Conservation (phyloP, 2,329 filamentous ascomycete species). For the Apiospora rasikravindrae region DNA sequence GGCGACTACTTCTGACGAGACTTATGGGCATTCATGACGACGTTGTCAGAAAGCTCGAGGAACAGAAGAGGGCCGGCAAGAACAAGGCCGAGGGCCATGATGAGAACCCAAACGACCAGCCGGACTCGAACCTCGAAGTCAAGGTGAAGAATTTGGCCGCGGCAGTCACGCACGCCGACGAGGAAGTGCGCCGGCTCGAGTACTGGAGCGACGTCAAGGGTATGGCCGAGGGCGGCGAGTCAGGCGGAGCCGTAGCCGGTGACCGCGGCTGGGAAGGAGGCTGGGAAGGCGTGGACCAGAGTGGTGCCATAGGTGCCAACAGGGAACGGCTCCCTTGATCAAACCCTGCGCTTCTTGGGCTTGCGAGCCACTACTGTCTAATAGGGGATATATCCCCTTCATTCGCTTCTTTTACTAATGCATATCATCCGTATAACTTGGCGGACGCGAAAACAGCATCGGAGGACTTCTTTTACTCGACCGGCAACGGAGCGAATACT, state of each 20-base stretch:
- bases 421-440: not conserved
- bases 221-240: constrained; percentile 62
- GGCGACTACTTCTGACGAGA: constrained; percentile 74
- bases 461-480: not conserved
- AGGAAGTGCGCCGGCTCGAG: constrained; percentile 79
- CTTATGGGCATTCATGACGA: constrained; percentile 70
- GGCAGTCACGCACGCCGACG: constrained; percentile 77
- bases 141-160: constrained; percentile 72
- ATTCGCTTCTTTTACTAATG: not conserved
- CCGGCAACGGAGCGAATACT: not conserved
- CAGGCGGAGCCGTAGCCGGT: constrained; percentile 49
- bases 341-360: not conserved
- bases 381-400: not conserved
- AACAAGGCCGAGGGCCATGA: constrained; percentile 25
- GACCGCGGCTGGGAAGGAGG: constrained; percentile 49
- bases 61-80: constrained; percentile 41
- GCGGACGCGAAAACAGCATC: not conserved
- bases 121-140: constrained; percentile 34
- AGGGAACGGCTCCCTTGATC: constrained; percentile 22
- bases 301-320: constrained; percentile 23
- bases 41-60: constrained; percentile 53
- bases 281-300: constrained; percentile 48
- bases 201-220: constrained; percentile 87
- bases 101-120: not conserved
- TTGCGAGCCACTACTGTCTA: not conserved